Evolutionary conservation across 2,329 filamentous ascomycete species (phyloP), one percentile per base, ranked within the genome.

Genomic region (Dactylellina leptospora): DNA sequence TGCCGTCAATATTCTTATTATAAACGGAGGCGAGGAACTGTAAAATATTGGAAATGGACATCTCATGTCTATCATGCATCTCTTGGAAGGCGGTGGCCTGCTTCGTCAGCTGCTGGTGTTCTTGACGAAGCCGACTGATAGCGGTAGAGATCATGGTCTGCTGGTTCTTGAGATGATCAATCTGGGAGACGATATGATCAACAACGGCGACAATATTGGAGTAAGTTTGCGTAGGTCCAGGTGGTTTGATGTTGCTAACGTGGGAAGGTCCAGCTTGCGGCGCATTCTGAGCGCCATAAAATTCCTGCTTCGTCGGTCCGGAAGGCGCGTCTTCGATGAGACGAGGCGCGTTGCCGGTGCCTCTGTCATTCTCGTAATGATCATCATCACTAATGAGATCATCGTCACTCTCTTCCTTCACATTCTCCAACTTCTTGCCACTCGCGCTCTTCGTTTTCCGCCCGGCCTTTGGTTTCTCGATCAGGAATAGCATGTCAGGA

Each of bases 1-100:
- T 70, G 33, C 93, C 91, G 78, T 97, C 93, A 53, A 99, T 82
- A 74, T 92, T 96, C 77, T 96, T 90, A 74, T 96, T 90, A 81
- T 97, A 99, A 42, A 99, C 93, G 10, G 96, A 97, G 47, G 93
- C 95, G 18, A 99, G 85, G 80, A 99, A 97, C 53, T 93, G 96
- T 42, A 99, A 85, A 74, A 99, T 97, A n/a, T 93, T 93, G 78
- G 97, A 97, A 80, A 99, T 97, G 0, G 93, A 97, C 78, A 93
- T 96, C 79, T 99, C 95, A 78, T 99, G 95, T n/a, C 95, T 88
- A 76, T 93, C 92, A 78, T 97, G 93, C 78, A 96, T 87, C 69
- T 87, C 90, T 80, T 97, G 93, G 78, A 97, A 97, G 66, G 90
- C 88, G 45, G 90, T 85, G 0, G 93, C 93, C 80, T 97, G 92